Evolutionary conservation across 2,329 filamentous ascomycete species (phyloP).

Genomic region (Paramyrothecium roridum): DNA sequence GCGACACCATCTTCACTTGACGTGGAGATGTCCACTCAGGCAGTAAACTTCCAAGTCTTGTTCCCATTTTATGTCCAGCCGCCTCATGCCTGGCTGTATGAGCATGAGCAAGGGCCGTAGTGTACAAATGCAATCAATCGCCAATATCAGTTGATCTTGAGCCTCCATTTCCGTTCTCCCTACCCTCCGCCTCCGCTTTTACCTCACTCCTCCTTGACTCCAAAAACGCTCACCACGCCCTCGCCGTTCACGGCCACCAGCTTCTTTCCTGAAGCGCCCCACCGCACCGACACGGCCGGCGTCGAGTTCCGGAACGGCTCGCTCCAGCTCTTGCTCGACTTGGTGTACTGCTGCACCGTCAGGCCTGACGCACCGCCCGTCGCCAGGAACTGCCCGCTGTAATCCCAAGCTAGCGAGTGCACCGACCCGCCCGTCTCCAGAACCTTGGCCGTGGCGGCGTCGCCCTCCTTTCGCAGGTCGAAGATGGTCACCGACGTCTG

Average conservation of each 20-base stretch:
- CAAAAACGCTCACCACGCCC: conserved; percentile 71
- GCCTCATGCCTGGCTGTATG: neutral
- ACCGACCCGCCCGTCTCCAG: conserved; percentile 81
- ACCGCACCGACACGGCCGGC: conserved; percentile 69
- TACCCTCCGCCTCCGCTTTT: no score
- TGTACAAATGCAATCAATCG: neutral
- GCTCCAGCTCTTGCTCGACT: conserved; percentile 83
- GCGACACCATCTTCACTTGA: no score
- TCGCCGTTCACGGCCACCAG: conserved; percentile 73
- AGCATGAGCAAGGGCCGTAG: neutral
- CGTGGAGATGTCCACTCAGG: neutral
- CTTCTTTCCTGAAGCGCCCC: conserved; percentile 73
- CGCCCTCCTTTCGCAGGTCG: conserved; percentile 88
- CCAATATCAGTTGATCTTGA: neutral
- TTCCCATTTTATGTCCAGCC: neutral
- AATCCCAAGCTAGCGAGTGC: conserved; percentile 81
- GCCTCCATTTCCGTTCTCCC: no score
- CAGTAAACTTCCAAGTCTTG: neutral
- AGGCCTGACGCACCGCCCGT: conserved; percentile 76
- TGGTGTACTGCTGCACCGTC: conserved; percentile 86
- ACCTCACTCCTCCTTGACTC: conserved; percentile 41
- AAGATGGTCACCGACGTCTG: conserved; percentile 82
- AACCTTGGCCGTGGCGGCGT: conserved; percentile 76
- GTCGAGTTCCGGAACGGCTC: conserved; percentile 78
- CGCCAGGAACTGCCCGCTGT: conserved; percentile 89